Conservation (phyloP, 768 basidiomycete genomes). For the Naganishia antarctica region DNA sequence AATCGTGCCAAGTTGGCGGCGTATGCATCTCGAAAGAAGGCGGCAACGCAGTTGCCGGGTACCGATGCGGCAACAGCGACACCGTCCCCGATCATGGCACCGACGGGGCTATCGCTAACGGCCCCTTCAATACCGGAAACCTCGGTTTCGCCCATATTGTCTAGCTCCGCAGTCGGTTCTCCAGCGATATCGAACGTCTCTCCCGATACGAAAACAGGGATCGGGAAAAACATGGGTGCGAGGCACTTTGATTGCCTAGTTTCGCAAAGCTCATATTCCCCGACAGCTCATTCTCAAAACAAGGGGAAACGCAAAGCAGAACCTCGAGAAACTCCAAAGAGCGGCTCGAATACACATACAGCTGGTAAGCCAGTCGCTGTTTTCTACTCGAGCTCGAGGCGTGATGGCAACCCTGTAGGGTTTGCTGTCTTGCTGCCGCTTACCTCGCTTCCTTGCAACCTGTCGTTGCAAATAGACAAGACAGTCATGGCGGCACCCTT, state of each 20-base stretch:
- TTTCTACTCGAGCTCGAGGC: not conserved
- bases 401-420: not conserved
- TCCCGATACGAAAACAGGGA: not conserved
- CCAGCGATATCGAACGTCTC: not conserved
- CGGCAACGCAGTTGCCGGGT: not conserved
- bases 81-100: not conserved
- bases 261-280: not conserved
- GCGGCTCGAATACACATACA: not conserved
- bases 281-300: not conserved
- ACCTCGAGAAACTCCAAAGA: not conserved
- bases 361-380: not conserved
- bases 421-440: no score
- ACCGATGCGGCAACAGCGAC: not conserved
- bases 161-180: not conserved
- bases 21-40: constrained; percentile 13
- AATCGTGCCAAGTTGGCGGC: constrained; percentile 12
- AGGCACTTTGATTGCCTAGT: not conserved
- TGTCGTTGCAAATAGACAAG: not conserved
- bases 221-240: not conserved
- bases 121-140: not conserved
- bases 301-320: constrained; percentile 4
- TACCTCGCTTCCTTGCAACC: not conserved
- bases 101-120: not conserved
- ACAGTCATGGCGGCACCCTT: not conserved
- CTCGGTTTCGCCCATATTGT: not conserved